Evolutionary conservation across 768 basidiomycete species (phyloP), one percentile per base, ranked within the genome.

Genomic region (Suillus weaverae): DNA sequence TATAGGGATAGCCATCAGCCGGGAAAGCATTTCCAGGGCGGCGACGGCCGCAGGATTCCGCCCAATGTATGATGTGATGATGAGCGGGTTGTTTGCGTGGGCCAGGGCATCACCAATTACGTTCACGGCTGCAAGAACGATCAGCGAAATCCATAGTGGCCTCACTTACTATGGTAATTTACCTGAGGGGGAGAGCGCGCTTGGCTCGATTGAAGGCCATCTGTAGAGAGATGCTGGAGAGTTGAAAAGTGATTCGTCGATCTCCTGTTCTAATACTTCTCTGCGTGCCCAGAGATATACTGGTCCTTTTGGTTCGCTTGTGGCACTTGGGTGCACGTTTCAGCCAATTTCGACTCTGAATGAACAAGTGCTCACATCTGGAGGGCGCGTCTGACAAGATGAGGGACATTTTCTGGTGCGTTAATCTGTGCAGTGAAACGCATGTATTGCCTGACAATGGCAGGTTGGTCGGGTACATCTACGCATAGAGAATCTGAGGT

Each of bases 401-500:
- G 79, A 6, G 85, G 75, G 8, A 84, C 77, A 41, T 82, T 87
- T 66, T 77, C 81, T 0, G 84, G 83, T 63, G 85, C 86, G 35
- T 80, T 68, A 3, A 92, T 83, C 65, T 91, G 87, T 0, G 83
- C 81, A 0, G 85, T 83, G 69, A 84, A 84, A 11, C 89, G 81
- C 89, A 90, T 91, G 72, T 91, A 92, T 69, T 90, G 89, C 1
- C 90, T 84, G 33, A 90, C 84, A 61, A 91, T 90, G 5, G 83
- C 80, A 1, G 88, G 69, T 68, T 92, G 90, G 70, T 91, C 90
- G n/a, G 85, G 86, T 7, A 87, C 80, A 72, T 91, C 88, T 90
- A 68, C 51, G 32, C 60, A 39, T 16, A 10, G 36, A 36, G 33
- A n/a, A 38, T 54, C 5, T 56, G 13, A 64, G 46, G 8, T 39